These are phyloP conservation scores for Lentinula sp. DNA, from an alignment of 768 basidiomycete genomes.

Conservation along the genomic window DNA sequence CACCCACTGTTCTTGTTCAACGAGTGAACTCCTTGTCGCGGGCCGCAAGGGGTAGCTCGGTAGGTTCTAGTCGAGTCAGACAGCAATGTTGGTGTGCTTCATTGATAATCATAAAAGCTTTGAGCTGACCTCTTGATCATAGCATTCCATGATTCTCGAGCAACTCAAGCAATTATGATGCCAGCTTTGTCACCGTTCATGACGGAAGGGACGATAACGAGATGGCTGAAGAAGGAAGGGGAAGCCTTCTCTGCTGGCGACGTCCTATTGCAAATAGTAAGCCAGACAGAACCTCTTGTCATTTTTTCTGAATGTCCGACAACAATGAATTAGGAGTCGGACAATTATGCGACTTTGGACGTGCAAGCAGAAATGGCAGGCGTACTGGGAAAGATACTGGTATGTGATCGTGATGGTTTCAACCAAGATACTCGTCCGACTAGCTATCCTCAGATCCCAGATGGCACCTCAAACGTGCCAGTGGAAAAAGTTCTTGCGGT, in stretches of 20 bases:
- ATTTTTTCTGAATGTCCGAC: not conserved
- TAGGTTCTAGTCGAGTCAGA: slow-evolving; percentile 1
- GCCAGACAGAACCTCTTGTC: slow-evolving; percentile 11
- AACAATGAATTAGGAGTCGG: slow-evolving; percentile 21
- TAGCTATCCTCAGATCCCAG: slow-evolving; percentile 6
- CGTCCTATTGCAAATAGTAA: slow-evolving; percentile 70
- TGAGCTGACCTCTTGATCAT: not conserved
- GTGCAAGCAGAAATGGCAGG: slow-evolving; percentile 90
- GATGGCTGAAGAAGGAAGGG: slow-evolving; percentile 77
- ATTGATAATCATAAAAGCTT: too few relatives aligned
- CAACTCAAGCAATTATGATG: slow-evolving; percentile 44
- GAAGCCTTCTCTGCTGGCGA: slow-evolving; percentile 69
- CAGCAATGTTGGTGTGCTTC: not conserved
- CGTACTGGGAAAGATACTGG: slow-evolving; percentile 78
- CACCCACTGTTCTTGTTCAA: not conserved
- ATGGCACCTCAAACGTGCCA: slow-evolving; percentile 29
- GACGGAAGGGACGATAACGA: slow-evolving; percentile 76
- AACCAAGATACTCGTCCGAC: not conserved
- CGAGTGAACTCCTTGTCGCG: slow-evolving; percentile 5
- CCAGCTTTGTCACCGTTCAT: slow-evolving; percentile 90
- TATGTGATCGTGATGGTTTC: slow-evolving; percentile 26
- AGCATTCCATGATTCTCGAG: slow-evolving; percentile 6
- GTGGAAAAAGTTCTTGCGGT: slow-evolving; percentile 69
- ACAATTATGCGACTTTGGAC: slow-evolving; percentile 78
- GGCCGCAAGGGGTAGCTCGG: not conserved